Evolutionary conservation across 345 rosid genomes (phyloP).

Genomic region (Syzygium aqueum): DNA sequence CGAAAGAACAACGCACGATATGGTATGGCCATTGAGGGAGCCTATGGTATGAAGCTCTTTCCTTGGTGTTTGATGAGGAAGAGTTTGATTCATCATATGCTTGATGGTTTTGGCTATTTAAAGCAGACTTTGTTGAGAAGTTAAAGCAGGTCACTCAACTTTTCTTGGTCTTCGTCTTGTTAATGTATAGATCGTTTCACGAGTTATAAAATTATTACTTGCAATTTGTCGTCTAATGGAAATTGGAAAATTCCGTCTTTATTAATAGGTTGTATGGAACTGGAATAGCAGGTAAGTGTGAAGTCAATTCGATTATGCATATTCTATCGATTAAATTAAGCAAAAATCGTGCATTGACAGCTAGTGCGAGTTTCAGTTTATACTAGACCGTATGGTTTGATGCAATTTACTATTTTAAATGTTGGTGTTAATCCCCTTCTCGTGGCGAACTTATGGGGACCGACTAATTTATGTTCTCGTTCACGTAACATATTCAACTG

Average conservation of each 20-base stretch:
- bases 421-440: not conserved
- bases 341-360: not conserved
- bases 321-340: not conserved
- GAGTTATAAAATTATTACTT: not conserved
- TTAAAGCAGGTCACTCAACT: not conserved
- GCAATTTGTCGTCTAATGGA: not conserved
- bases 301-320: not conserved
- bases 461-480: not conserved
- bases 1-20: not conserved
- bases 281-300: not conserved
- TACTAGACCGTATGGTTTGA: not conserved
- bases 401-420: not conserved
- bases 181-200: not conserved
- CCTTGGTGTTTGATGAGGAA: not conserved
- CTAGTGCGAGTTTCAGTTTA: not conserved
- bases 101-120: not conserved
- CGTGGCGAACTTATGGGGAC: not conserved
- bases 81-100: not conserved
- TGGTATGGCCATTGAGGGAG: not conserved
- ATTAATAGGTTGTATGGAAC: not conserved
- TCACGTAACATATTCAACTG: not conserved
- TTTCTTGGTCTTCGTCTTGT: not conserved
- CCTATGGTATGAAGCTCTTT: not conserved
- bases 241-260: not conserved
- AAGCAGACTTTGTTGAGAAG: not conserved